These are phyloP conservation scores for Tympanopsis confertula DNA, from an alignment of 2,329 filamentous ascomycete genomes.

Conservation along the genomic window DNA sequence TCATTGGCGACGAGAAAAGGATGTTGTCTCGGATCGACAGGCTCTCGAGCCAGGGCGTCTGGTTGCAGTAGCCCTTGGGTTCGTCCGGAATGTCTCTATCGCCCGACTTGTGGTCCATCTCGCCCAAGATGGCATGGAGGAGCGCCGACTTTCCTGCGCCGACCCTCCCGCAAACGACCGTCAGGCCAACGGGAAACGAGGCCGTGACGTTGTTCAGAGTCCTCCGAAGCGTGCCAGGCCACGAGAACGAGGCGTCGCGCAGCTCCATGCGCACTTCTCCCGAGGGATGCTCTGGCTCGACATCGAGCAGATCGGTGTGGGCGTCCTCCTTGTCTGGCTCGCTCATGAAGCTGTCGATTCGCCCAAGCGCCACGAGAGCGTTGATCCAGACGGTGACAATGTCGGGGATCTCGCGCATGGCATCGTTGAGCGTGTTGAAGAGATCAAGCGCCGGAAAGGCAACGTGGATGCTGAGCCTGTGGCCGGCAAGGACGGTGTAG, in stretches of 20 bases:
- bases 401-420: conserved; percentile 62
- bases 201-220: conserved; percentile 59
- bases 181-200: conserved; percentile 44
- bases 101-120: conserved; percentile 39
- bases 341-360: conserved; percentile 76
- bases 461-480: conserved; percentile 63
- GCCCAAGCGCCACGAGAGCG: conserved; percentile 70
- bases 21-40: conserved; percentile 63
- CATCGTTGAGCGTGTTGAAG: conserved; percentile 64
- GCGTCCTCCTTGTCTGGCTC: conserved; percentile 64
- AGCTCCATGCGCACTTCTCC: conserved; percentile 35
- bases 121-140: conserved; percentile 44
- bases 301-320: conserved; percentile 12
- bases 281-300: conserved; percentile 3
- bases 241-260: conserved; percentile 52
- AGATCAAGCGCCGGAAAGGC: conserved; percentile 79
- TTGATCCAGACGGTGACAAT: conserved; percentile 70
- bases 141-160: conserved; percentile 52
- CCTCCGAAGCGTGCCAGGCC: conserved; percentile 55
- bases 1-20: conserved; percentile 47
- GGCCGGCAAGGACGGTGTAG: conserved; percentile 61
- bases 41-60: conserved; percentile 57
- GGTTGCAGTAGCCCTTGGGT: conserved; percentile 50
- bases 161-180: conserved; percentile 51
- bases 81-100: conserved; percentile 36